Base-by-base conservation (phyloP, 768 basidiomycete species). In the Tulasnella sp. region DNA sequence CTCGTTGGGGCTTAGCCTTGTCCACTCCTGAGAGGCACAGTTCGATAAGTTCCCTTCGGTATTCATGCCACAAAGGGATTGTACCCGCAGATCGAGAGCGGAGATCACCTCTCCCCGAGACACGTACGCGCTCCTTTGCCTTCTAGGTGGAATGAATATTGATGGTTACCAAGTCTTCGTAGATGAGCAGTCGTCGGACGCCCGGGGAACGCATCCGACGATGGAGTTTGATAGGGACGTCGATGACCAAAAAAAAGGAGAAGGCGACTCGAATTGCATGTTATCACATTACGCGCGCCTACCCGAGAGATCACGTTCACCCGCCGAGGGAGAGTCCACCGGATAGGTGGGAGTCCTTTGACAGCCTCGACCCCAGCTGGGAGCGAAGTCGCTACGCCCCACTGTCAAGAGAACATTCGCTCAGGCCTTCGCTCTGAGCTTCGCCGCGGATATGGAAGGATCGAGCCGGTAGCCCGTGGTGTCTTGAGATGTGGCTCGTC, bases 11-110 rank as follows among this genome's bases (percentile, higher is more conserved):
- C 61, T 67, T 67, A 67, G 61, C 61, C n/a, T 29, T 67, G 61
- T 67, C n/a, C 61, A 32, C 61, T 67, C 61, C 61, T 67, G 61
- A 67, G 61, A 67, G 61, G 61, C 61, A 32, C 61, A 11, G 26
- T 67, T 67, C 26, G 61, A 67, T 67, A 32, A 67, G 32, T 32
- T 29, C 61, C 61, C 11, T 29, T 67, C 61, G 61, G 61, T 67
- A 16, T 67, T 67, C 61, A 67, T 32, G 61, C 61, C 61, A 67
- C 61, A 67, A 67, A 67, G 61, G 61, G 61, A 67, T 32, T 67
- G 32, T 67, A 9, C 23, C 61, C 61, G 11, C 13, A 67, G 61
- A 67, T 67, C 10, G 26, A 26, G 26, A 67, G 61, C 61, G 61
- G 61, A 67, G 61, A 67, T 67, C 61, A 26, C 7, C 61, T 67